Conservation (phyloP, 2,329 filamentous ascomycete genomes). For the Paracoccidioides brasiliensis region DNA sequence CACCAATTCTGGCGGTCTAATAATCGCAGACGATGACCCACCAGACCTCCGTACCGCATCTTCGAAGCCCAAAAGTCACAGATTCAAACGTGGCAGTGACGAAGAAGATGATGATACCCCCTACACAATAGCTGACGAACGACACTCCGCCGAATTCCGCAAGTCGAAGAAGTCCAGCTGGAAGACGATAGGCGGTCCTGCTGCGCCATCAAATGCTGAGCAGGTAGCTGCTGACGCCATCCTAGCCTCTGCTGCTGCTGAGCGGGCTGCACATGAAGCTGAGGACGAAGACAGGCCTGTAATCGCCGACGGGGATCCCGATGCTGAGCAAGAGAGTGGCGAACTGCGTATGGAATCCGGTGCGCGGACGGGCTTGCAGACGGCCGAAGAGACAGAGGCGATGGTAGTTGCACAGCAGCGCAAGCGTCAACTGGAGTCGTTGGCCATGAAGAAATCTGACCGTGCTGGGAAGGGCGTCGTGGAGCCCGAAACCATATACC, state of each 20-base stretch:
- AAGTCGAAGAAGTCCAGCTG: slow-evolving; percentile 67
- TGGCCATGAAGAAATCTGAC: slow-evolving; percentile 11
- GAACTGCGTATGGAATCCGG: slow-evolving; percentile 70
- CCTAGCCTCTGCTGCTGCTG: slow-evolving; percentile 56
- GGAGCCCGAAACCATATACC: slow-evolving; percentile 40
- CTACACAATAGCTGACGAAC: slow-evolving; percentile 11
- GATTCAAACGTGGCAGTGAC: slow-evolving; percentile 12
- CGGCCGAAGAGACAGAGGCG: slow-evolving; percentile 61
- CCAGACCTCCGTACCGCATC: slow-evolving; percentile 21
- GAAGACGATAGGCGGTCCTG: slow-evolving; percentile 47
- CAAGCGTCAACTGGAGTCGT: slow-evolving; percentile 33
- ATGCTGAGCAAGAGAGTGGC: slow-evolving; percentile 23
- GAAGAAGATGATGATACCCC: slow-evolving; percentile 22
- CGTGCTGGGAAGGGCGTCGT: neutral
- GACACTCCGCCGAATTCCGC: slow-evolving; percentile 29
- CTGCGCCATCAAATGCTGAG: slow-evolving; percentile 35
- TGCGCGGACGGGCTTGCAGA: slow-evolving; percentile 76
- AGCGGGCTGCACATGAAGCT: slow-evolving; percentile 41
- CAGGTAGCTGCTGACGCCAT: slow-evolving; percentile 66
- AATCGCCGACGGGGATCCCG: slow-evolving; percentile 24
- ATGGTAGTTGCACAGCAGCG: slow-evolving; percentile 54
- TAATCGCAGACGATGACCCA: slow-evolving; percentile 32
- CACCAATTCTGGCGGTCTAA: slow-evolving; percentile 24
- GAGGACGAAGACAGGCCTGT: slow-evolving; percentile 36
- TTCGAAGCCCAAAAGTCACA: slow-evolving; percentile 11